phyloP scores from a whole-genome alignment of 805 yeast species.

The Metschnikowia amazonensis region DNA sequence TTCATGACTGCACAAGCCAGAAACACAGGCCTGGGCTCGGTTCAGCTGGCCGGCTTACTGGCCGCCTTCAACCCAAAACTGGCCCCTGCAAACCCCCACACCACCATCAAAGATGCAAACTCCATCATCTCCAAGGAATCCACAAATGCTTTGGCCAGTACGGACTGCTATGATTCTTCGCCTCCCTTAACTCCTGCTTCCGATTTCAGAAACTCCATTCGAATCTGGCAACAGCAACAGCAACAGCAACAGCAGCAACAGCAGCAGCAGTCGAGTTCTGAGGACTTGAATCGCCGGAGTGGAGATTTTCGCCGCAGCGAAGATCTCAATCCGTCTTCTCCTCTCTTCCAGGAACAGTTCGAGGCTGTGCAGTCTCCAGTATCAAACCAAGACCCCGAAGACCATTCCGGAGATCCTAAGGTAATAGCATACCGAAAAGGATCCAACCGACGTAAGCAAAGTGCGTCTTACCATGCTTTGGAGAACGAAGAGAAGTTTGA shows the following conservation, averaged over 20 bases:
- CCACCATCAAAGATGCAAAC: constrained; percentile 49
- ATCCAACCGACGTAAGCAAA: constrained; percentile 32
- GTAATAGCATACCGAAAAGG: constrained; percentile 38
- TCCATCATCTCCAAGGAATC: constrained; percentile 28
- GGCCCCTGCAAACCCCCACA: constrained; percentile 49
- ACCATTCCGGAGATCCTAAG: constrained; percentile 28
- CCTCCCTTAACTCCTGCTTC: constrained; percentile 14
- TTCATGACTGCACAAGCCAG: background rate
- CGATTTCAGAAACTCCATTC: constrained; percentile 15
- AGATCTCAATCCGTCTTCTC: background rate
- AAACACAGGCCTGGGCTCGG: background rate
- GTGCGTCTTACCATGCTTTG: constrained; percentile 13
- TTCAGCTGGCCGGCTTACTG: constrained; percentile 18
- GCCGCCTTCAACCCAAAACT: constrained; percentile 38
- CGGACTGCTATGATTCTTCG: constrained; percentile 5
- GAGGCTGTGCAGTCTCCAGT: background rate
- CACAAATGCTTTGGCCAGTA: constrained; percentile 10
- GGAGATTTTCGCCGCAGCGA: constrained; percentile 1
- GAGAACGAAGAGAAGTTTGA: constrained; percentile 26
- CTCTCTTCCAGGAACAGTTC: background rate
- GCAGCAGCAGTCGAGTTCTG: constrained; percentile 6
- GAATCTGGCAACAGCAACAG: constrained; percentile 19
- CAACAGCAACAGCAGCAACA: no score
- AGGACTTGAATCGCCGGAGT: background rate
- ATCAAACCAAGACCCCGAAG: constrained; percentile 4